Evolutionary conservation across 768 basidiomycete species (phyloP).

Genomic region (Hericium rajendrae): DNA sequence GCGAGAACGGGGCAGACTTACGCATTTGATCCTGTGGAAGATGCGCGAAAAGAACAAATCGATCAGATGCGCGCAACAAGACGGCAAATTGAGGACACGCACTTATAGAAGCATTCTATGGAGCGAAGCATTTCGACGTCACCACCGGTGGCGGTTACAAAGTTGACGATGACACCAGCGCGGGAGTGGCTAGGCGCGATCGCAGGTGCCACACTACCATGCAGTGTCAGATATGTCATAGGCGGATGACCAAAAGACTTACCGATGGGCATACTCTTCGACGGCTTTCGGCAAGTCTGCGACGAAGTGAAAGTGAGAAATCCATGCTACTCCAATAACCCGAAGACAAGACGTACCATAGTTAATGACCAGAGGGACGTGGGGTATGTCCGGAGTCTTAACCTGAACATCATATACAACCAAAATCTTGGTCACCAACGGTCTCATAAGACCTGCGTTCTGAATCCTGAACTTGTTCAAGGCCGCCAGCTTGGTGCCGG

Average conservation of each 20-base stretch:
- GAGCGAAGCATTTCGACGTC: slow-evolving; percentile 98
- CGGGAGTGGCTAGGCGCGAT: slow-evolving; percentile 78
- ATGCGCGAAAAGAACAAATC: background rate
- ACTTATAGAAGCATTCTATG: slow-evolving; percentile 99
- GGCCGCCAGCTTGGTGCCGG: slow-evolving; percentile 69
- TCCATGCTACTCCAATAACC: background rate
- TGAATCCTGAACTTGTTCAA: slow-evolving; percentile 75
- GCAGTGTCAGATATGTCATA: background rate
- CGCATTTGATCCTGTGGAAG: slow-evolving; percentile 56
- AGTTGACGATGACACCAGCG: slow-evolving; percentile 90
- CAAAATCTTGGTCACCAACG: slow-evolving; percentile 62
- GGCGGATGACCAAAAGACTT: slow-evolving; percentile 7
- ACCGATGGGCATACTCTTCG: slow-evolving; percentile 97
- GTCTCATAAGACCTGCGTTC: slow-evolving; percentile 50
- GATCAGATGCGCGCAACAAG: background rate
- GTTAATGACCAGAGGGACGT: slow-evolving; percentile 90
- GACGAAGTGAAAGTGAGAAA: background rate
- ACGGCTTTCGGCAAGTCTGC: slow-evolving; percentile 88
- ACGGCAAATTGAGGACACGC: slow-evolving; percentile 16
- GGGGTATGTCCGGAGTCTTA: slow-evolving; percentile 81
- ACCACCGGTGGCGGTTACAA: slow-evolving; percentile 94
- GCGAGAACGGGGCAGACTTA: slow-evolving; percentile 29
- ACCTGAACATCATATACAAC: slow-evolving; percentile 92
- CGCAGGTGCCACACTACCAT: slow-evolving; percentile 68
- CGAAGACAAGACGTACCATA: slow-evolving; percentile 47